Evolutionary conservation across 306 rosid genomes (phyloP).

Genomic region (Lithocarpus polystachyus): DNA sequence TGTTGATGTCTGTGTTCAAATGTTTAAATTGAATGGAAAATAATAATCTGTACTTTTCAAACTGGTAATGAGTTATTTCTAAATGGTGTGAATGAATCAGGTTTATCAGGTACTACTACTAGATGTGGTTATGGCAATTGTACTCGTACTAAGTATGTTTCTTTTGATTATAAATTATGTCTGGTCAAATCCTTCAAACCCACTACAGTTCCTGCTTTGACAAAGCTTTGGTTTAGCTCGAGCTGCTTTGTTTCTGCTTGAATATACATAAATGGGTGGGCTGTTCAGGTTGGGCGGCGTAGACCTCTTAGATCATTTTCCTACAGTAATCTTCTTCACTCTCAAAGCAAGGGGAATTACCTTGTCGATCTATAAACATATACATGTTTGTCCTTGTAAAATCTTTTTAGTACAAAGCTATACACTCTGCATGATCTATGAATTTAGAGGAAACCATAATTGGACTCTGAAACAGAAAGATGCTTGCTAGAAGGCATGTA

Average conservation of each 20-base stretch:
- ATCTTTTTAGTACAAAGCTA: neutral
- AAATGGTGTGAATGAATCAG: slow-evolving; percentile 21
- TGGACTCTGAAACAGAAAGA: neutral
- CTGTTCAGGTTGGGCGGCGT: neutral
- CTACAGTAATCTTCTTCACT: neutral
- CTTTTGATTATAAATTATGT: neutral
- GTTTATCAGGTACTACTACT: neutral
- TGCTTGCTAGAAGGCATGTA: too few relatives aligned
- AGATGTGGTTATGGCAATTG: slow-evolving; percentile 18
- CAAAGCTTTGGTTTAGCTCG: neutral
- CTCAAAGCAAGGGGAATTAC: neutral
- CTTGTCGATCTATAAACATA: neutral
- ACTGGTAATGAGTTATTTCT: slow-evolving; percentile 22
- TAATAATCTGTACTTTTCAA: slow-evolving; percentile 31
- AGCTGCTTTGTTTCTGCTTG: neutral
- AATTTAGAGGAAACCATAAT: neutral
- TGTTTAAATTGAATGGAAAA: slow-evolving; percentile 19
- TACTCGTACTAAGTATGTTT: neutral
- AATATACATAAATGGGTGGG: neutral
- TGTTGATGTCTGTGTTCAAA: slow-evolving; percentile 16
- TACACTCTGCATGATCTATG: neutral
- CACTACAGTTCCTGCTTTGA: neutral
- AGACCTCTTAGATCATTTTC: neutral
- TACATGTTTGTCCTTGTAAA: neutral
- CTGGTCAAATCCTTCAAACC: neutral